A percentile compares a stretch with the other conserved stretches of the same genome.
Conservation (phyloP, 371 early-diverging fungal genomes). For the Mucor piriformis region DNA sequence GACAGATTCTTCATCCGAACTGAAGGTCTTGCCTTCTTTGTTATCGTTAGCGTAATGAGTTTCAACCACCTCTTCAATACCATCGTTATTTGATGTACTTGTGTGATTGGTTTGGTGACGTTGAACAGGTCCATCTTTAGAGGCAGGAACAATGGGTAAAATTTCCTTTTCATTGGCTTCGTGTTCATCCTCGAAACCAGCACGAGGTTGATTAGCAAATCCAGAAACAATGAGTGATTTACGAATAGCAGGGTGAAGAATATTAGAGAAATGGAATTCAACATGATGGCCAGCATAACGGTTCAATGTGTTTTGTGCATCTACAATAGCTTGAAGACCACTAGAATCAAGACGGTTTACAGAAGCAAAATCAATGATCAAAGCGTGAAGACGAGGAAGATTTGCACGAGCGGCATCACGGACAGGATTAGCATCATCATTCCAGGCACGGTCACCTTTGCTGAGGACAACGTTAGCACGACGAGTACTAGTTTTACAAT, state of each 20-base stretch:
- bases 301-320: conserved; percentile 52
- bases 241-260: conserved; percentile 40
- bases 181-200: background rate
- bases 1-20: conserved; percentile 18
- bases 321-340: conserved; percentile 64
- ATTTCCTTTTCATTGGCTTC: conserved; percentile 28
- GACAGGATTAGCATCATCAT: conserved; percentile 38
- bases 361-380: conserved; percentile 67
- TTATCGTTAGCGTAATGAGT: conserved; percentile 4
- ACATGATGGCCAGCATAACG: conserved; percentile 58
- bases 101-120: background rate
- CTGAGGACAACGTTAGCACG: conserved; percentile 15
- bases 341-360: conserved; percentile 69
- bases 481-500: conserved; percentile 39
- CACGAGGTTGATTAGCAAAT: conserved; percentile 41
- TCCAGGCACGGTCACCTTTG: conserved; percentile 54
- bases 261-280: conserved; percentile 56
- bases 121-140: conserved; percentile 33
- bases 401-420: conserved; percentile 24
- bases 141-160: conserved; percentile 47
- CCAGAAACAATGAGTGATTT: conserved; percentile 42
- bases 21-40: background rate
- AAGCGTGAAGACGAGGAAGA: conserved; percentile 55
- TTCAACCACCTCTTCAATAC: conserved; percentile 3
- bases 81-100: background rate